Evolutionary conservation across 1,139 yeast genomes (phyloP).

Genomic region (Yamadazyma aaseri): DNA sequence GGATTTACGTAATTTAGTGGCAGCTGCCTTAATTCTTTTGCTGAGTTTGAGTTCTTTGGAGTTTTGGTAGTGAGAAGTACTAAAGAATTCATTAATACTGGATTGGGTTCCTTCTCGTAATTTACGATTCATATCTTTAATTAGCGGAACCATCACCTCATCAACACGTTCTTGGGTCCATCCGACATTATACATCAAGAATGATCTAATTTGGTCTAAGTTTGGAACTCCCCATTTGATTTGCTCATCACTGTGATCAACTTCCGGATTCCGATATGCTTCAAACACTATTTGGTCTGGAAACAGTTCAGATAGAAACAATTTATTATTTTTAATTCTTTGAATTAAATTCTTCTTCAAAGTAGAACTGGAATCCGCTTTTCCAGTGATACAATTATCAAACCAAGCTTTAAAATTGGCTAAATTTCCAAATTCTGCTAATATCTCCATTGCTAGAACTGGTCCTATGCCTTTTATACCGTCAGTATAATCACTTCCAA

Average conservation of each 20-base stretch:
- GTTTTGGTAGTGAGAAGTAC: constrained; percentile 44
- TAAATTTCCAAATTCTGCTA: constrained; percentile 73
- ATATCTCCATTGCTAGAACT: constrained; percentile 86
- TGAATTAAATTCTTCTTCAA: constrained; percentile 51
- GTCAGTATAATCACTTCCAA: constrained; percentile 94
- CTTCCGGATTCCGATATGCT: constrained; percentile 79
- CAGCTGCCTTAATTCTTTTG: constrained; percentile 59
- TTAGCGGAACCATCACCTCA: constrained; percentile 85
- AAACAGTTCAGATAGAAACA: constrained; percentile 62
- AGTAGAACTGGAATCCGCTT: constrained; percentile 21
- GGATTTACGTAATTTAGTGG: constrained; percentile 46
- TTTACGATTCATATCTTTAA: constrained; percentile 70
- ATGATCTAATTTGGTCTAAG: constrained; percentile 72
- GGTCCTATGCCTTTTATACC: constrained; percentile 94
- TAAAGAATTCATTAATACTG: constrained; percentile 60
- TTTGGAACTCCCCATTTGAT: constrained; percentile 93
- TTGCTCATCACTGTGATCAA: constrained; percentile 72
- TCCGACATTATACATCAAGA: constrained; percentile 68
- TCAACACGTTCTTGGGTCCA: constrained; percentile 81
- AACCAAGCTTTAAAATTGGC: constrained; percentile 39
- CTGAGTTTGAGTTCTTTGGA: constrained; percentile 51
- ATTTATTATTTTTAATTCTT: constrained; percentile 55
- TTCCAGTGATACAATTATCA: constrained; percentile 26
- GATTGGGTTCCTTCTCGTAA: constrained; percentile 54
- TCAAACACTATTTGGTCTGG: constrained; percentile 69